Percentiles rank a stretch among this genome's conserved stretches.
These are phyloP conservation scores for Fusarium euwallaceae DNA, from an alignment of 2,329 filamentous ascomycete species.

Conservation along the genomic window DNA sequence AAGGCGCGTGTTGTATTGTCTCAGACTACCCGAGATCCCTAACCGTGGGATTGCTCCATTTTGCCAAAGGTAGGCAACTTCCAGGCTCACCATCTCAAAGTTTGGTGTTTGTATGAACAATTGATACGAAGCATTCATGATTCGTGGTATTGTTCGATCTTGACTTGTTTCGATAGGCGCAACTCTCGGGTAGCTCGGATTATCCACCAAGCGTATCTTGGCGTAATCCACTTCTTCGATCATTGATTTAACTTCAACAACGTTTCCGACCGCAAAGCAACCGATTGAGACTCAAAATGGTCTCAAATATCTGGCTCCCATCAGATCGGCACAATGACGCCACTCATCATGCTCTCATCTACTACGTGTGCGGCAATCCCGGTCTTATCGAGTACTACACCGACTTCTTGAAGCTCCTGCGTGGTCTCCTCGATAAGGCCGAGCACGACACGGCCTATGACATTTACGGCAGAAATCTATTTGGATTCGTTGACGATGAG, in stretches of 20 bases:
- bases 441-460: slow-evolving; percentile 60
- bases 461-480: slow-evolving; percentile 69
- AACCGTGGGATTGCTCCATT: background rate
- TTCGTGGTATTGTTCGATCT: background rate
- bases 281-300: slow-evolving; percentile 28
- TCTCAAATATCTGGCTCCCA: slow-evolving; percentile 48
- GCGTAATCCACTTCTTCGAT: background rate
- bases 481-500: slow-evolving; percentile 69
- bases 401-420: slow-evolving; percentile 72
- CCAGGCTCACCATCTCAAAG: background rate
- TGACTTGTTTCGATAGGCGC: background rate
- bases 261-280: background rate
- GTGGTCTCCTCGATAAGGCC: slow-evolving; percentile 63
- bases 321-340: slow-evolving; percentile 40
- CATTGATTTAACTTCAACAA: background rate
- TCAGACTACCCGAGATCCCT: background rate
- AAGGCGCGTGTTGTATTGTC: background rate
- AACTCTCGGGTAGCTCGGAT: slow-evolving; percentile 6
- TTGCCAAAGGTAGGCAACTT: no score
- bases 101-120: background rate
- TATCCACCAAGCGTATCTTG: background rate
- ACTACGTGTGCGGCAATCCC: slow-evolving; percentile 82
- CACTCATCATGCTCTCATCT: slow-evolving; percentile 66
- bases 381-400: slow-evolving; percentile 81
- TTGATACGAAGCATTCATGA: background rate